phyloP scores from a whole-genome alignment of 768 basidiomycete genomes.

The Boletus eberwhitei region DNA sequence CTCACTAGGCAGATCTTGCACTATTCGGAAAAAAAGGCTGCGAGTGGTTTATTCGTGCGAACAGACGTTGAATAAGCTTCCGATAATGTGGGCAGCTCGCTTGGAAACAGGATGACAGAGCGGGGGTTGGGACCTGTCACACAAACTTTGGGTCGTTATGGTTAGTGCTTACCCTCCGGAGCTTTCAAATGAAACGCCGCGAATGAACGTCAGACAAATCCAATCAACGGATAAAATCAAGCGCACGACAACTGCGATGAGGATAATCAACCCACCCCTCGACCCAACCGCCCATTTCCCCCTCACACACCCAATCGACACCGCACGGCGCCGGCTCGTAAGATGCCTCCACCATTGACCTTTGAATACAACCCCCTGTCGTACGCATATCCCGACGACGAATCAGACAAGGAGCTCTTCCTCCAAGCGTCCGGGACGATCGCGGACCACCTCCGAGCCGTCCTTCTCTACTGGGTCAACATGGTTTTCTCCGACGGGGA shows the following conservation, averaged over 20 bases:
- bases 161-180: not conserved
- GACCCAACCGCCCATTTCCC: not conserved
- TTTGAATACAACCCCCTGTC: constrained; percentile 23
- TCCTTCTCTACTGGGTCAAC: constrained; percentile 29
- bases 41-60: not conserved
- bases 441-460: constrained; percentile 2
- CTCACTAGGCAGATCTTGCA: not conserved
- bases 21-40: not conserved
- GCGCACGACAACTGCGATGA: constrained; percentile 6
- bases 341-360: constrained; percentile 13
- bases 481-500: constrained; percentile 18
- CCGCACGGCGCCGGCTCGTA: not conserved
- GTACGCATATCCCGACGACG: constrained; percentile 22
- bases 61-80: not conserved
- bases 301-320: not conserved
- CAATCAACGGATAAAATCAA: constrained; percentile 9
- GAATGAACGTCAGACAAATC: not conserved
- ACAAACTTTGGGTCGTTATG: not conserved
- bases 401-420: constrained; percentile 24
- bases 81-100: not conserved
- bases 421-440: constrained; percentile 16
- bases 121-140: not conserved
- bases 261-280: not conserved
- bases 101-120: not conserved
- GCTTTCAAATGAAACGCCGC: constrained; percentile 15